These are phyloP conservation scores for Naganishia antarctica DNA, from an alignment of 768 basidiomycete genomes.

Conservation along the genomic window DNA sequence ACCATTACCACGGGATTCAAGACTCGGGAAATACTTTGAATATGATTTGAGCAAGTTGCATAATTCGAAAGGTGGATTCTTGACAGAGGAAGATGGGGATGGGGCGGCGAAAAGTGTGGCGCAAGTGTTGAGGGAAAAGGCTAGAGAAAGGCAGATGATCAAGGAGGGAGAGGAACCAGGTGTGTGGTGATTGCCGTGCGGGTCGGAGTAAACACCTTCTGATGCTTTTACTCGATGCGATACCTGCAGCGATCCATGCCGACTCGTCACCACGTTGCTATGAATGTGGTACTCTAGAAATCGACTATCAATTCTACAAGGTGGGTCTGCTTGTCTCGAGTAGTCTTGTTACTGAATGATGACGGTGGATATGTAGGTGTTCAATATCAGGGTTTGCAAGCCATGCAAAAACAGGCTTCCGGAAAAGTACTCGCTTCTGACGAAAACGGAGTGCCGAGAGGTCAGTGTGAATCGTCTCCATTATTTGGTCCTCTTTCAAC, in stretches of 20 bases:
- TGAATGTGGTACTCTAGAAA: slow-evolving; percentile 81
- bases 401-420: slow-evolving; percentile 82
- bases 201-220: neutral
- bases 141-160: slow-evolving; percentile 71
- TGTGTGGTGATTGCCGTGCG: slow-evolving; percentile 30
- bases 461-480: slow-evolving; percentile 51
- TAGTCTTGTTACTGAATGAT: neutral
- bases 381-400: slow-evolving; percentile 79
- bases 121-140: slow-evolving; percentile 67
- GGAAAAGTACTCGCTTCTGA: slow-evolving; percentile 88
- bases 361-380: slow-evolving; percentile 52
- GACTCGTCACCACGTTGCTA: slow-evolving; percentile 72
- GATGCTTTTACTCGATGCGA: neutral
- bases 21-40: slow-evolving; percentile 80
- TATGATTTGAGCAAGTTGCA: slow-evolving; percentile 96
- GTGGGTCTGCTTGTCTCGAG: slow-evolving; percentile 16
- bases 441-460: slow-evolving; percentile 98
- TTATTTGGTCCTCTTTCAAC: neutral
- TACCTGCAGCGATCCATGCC: slow-evolving; percentile 65
- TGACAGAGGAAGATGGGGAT: slow-evolving; percentile 75
- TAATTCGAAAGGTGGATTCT: slow-evolving; percentile 91
- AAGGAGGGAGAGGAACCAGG: slow-evolving; percentile 53
- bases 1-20: slow-evolving; percentile 43
- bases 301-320: slow-evolving; percentile 74
- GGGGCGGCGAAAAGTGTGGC: slow-evolving; percentile 65